A percentile compares a stretch with the other conserved stretches of the same genome.
Conservation (phyloP, 2,329 filamentous ascomycete genomes). For the Fusarium camptoceras region DNA sequence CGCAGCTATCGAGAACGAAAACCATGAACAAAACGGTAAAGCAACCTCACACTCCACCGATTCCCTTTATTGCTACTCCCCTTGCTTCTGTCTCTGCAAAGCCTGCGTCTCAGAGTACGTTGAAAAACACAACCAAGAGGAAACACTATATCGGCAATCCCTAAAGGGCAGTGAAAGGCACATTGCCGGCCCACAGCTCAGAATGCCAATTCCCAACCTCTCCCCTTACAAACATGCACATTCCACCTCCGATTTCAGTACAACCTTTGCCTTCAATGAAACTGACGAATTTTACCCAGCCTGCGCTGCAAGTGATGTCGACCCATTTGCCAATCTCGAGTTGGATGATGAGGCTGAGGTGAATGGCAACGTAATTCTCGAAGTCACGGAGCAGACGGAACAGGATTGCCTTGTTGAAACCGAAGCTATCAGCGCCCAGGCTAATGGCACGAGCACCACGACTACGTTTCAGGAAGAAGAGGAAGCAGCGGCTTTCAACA, state of each 20-base stretch:
- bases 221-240: constrained; percentile 12
- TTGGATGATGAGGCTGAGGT: constrained; percentile 38
- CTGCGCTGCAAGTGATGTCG: constrained; percentile 38
- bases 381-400: constrained; percentile 29
- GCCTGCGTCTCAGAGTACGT: constrained; percentile 31
- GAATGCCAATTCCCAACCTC: neutral
- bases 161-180: constrained; percentile 6
- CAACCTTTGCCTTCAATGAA: constrained; percentile 37
- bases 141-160: constrained; percentile 24
- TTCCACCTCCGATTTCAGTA: constrained; percentile 30
- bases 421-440: constrained; percentile 24
- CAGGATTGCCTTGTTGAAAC: constrained; percentile 30
- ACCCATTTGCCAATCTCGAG: constrained; percentile 45
- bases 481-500: constrained; percentile 43
- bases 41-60: constrained; percentile 16
- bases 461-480: constrained; percentile 51
- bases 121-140: constrained; percentile 33
- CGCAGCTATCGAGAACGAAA: constrained; percentile 11
- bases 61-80: constrained; percentile 32
- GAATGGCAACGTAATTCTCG: constrained; percentile 34
- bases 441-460: constrained; percentile 48
- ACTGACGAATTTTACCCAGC: constrained; percentile 46
- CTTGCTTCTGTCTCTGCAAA: constrained; percentile 37
- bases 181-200: neutral
- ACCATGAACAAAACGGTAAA: constrained; percentile 45